phyloP scores from a whole-genome alignment of 2,329 filamentous ascomycete genomes.

The Diaporthe helianthi region DNA sequence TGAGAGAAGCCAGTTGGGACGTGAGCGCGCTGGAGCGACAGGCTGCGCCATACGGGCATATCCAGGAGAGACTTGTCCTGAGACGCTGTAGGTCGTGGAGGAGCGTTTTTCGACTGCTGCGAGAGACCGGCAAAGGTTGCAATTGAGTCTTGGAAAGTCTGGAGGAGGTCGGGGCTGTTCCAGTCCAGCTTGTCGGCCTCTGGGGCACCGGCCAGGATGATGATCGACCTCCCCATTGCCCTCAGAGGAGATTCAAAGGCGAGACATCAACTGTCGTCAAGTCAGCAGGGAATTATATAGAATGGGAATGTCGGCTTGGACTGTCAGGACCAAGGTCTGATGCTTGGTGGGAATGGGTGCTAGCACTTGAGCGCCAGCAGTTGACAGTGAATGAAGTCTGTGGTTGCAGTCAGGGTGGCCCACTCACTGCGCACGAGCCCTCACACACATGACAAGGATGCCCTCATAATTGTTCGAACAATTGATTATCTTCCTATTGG shows the following conservation, averaged over 20 bases:
- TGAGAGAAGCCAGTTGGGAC: constrained; percentile 63
- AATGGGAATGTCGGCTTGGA: too few species aligned
- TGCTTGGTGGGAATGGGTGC: too few species aligned
- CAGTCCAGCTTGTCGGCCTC: constrained; percentile 59
- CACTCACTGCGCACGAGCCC: too few species aligned
- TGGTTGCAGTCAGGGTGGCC: too few species aligned
- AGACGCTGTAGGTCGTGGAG: constrained; percentile 27
- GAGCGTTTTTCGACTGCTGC: constrained; percentile 17
- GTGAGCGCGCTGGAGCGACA: constrained; percentile 55
- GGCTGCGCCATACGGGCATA: constrained; percentile 59
- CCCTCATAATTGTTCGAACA: too few species aligned
- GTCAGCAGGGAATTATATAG: too few species aligned
- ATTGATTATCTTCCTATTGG: too few species aligned
- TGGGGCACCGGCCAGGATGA: constrained; percentile 64
- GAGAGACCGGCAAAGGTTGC: constrained; percentile 45
- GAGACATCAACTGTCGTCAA: too few species aligned
- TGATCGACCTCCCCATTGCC: constrained; percentile 43
- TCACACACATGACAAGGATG: too few species aligned
- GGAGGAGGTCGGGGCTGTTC: constrained; percentile 57
- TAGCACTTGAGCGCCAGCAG: too few species aligned
- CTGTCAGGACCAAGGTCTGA: too few species aligned
- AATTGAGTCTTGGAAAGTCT: constrained; percentile 52
- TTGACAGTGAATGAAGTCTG: too few species aligned
- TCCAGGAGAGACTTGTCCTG: constrained; percentile 38
- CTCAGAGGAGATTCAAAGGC: neutral